phyloP scores from a whole-genome alignment of 108 stramenopile species.

The Cylindrotheca closterium region DNA sequence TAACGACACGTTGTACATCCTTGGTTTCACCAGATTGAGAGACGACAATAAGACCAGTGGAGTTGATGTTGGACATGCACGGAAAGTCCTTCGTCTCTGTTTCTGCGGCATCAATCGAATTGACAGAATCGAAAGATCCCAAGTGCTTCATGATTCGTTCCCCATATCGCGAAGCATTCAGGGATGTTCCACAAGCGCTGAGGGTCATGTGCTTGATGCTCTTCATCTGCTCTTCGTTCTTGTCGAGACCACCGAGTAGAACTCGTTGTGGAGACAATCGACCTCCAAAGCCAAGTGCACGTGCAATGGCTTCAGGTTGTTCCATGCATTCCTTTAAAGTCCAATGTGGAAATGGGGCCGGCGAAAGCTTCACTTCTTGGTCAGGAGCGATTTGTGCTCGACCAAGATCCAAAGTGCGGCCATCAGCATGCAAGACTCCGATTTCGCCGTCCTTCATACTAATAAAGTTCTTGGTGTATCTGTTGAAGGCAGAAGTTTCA shows the following conservation, averaged over 20 bases:
- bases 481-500: constrained; percentile 97
- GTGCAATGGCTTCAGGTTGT: constrained; percentile 96
- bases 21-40: constrained; percentile 98
- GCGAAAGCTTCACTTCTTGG: constrained; percentile 90
- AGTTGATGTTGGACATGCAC: constrained; percentile 32
- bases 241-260: constrained; percentile 87
- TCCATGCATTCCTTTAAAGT: constrained; percentile 89
- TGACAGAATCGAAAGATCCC: constrained; percentile 90
- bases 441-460: constrained; percentile 99
- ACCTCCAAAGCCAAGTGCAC: constrained; percentile 90
- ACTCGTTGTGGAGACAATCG: constrained; percentile 70
- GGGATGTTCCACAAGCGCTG: constrained; percentile 95
- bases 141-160: constrained; percentile 97
- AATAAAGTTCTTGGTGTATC: constrained; percentile 98
- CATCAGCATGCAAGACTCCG: constrained; percentile 91
- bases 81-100: constrained; percentile 87
- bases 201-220: constrained; percentile 84
- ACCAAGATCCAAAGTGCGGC: constrained; percentile 84
- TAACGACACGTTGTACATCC: constrained; percentile 93
- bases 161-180: constrained; percentile 93
- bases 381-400: constrained; percentile 90
- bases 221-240: constrained; percentile 60
- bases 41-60: constrained; percentile 89
- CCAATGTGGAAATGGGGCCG: constrained; percentile 96
- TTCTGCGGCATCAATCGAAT: constrained; percentile 92